A percentile compares a stretch with the other conserved stretches of the same genome.
Evolutionary conservation across 2,329 filamentous ascomycete genomes (phyloP).

Genomic region (Bertia moriformis): DNA sequence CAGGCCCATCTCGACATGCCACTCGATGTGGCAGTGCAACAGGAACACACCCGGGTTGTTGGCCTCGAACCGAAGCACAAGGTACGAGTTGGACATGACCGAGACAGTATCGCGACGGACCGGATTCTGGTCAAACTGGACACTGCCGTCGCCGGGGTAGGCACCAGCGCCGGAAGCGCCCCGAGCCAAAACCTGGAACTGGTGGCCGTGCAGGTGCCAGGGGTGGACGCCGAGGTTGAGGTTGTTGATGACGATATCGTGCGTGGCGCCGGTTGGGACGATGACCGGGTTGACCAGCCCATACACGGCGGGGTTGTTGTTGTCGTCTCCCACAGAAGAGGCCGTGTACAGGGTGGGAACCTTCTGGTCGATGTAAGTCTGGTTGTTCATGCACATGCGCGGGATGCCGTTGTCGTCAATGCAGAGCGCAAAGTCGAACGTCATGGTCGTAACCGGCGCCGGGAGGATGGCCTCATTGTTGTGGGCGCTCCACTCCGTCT

Average conservation of each 20-base stretch:
- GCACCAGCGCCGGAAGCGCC: conserved; percentile 17
- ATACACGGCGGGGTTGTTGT: conserved; percentile 24
- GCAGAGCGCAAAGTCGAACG: conserved; percentile 41
- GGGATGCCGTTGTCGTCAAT: conserved; percentile 44
- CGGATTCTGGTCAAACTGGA: conserved; percentile 12
- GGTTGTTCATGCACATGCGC: conserved; percentile 48
- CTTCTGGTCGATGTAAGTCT: conserved; percentile 52
- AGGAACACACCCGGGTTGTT: conserved; percentile 38
- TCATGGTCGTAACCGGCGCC: conserved; percentile 37
- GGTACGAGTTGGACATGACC: conserved; percentile 25
- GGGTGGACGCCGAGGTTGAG: conserved; percentile 28
- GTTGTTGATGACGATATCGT: conserved; percentile 35
- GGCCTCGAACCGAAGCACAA: conserved; percentile 33
- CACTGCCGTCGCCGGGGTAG: conserved; percentile 16
- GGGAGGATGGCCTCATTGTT: conserved; percentile 33
- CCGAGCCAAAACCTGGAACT: conserved; percentile 35
- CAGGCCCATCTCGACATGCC: conserved; percentile 46
- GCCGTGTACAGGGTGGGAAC: conserved; percentile 61
- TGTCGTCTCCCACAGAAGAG: conserved; percentile 35
- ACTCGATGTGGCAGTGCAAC: conserved; percentile 45
- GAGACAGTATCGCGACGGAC: conserved; percentile 20
- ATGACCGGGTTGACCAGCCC: conserved; percentile 26
- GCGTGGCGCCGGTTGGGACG: conserved; percentile 18
- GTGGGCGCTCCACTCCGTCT: conserved; percentile 40
- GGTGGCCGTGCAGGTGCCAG: conserved; percentile 38